Conservation (phyloP, 345 rosid genomes). For the Luvunga scandens region DNA sequence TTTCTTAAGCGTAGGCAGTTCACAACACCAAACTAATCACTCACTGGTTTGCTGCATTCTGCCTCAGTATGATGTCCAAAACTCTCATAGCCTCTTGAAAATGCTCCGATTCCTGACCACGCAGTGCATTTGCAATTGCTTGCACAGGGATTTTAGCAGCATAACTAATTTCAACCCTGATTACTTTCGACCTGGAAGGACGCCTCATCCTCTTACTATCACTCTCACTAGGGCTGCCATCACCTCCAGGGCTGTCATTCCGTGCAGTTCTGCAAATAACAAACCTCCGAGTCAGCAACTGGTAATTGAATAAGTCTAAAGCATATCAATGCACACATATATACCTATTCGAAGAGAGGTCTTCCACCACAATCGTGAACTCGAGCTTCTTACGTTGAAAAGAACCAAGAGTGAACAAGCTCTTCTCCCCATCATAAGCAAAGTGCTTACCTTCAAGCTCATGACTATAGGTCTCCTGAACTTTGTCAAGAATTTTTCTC, state of each 20-base stretch:
- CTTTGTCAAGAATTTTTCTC: conserved; percentile 22
- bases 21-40: background rate
- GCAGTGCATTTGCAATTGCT: conserved; percentile 20
- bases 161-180: conserved; percentile 24
- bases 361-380: conserved; percentile 25
- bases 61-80: conserved; percentile 20
- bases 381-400: conserved; percentile 22
- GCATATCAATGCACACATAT: background rate
- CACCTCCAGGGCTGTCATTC: background rate
- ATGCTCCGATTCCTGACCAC: conserved; percentile 18
- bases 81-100: conserved; percentile 31
- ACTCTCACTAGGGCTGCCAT: background rate
- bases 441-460: conserved; percentile 26
- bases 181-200: conserved; percentile 5
- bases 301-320: background rate
- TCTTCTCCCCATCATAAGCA: conserved; percentile 39
- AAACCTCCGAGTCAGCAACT: background rate
- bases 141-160: conserved; percentile 29
- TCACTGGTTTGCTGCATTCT: conserved; percentile 24
- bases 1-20: background rate
- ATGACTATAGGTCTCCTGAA: conserved; percentile 22
- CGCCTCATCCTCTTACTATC: conserved; percentile 19
- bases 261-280: background rate
- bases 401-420: conserved; percentile 23
- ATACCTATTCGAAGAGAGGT: conserved; percentile 17